Conservation (phyloP, 1,139 yeast species). For the Spathaspora sp. region DNA sequence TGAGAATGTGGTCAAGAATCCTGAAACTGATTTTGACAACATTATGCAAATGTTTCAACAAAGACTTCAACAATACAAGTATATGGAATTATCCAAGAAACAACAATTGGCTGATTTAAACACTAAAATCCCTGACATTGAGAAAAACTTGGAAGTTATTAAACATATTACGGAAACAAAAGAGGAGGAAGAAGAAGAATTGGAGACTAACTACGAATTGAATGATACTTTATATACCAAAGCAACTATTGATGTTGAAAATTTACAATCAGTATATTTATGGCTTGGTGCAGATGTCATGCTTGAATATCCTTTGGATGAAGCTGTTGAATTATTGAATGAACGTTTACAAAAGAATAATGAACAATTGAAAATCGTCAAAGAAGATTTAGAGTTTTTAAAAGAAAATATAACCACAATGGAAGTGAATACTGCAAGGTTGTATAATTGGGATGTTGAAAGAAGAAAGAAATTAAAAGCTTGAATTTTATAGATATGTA, state of each 20-base stretch:
- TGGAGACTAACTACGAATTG: slow-evolving; percentile 80
- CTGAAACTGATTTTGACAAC: slow-evolving; percentile 67
- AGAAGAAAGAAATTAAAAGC: slow-evolving; percentile 56
- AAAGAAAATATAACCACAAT: slow-evolving; percentile 93
- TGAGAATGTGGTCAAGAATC: slow-evolving; percentile 65
- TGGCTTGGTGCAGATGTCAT: slow-evolving; percentile 99
- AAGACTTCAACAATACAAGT: slow-evolving; percentile 76
- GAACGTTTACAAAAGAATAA: slow-evolving; percentile 65
- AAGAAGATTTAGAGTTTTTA: slow-evolving; percentile 85
- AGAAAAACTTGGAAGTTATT: slow-evolving; percentile 77
- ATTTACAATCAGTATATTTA: slow-evolving; percentile 58
- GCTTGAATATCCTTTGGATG: slow-evolving; percentile 91
- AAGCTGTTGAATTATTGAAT: slow-evolving; percentile 71
- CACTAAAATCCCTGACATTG: slow-evolving; percentile 84
- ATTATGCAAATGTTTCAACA: slow-evolving; percentile 75
- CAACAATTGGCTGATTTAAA: slow-evolving; percentile 67
- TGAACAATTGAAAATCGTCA: slow-evolving; percentile 56
- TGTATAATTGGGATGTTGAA: slow-evolving; percentile 95
- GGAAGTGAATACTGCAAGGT: slow-evolving; percentile 96
- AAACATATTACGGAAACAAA: slow-evolving; percentile 53
- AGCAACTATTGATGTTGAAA: slow-evolving; percentile 62
- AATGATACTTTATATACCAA: slow-evolving; percentile 89
- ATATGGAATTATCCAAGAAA: slow-evolving; percentile 80
- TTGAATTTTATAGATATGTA: not conserved
- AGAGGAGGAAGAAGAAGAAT: slow-evolving; percentile 31